Conservation (phyloP, 1,284 basidiomycete genomes). For the Pulveroboletus sp. region DNA sequence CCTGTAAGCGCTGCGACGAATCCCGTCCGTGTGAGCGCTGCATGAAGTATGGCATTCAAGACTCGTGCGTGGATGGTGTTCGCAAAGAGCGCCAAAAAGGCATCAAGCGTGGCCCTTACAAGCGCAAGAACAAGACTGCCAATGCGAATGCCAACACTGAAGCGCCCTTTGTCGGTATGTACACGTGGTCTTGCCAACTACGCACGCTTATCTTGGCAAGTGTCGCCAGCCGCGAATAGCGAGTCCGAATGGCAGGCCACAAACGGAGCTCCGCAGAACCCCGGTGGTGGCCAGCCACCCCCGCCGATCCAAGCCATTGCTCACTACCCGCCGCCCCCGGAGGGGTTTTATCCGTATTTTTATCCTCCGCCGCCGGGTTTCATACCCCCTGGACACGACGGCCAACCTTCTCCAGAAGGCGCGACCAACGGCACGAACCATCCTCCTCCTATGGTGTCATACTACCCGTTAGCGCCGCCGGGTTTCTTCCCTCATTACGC, state of each 20-base stretch:
- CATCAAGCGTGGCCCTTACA: conserved; percentile 85
- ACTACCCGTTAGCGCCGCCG: conserved; percentile 44
- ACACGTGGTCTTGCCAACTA: conserved; percentile 10
- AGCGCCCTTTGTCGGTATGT: conserved; percentile 24
- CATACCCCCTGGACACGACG: conserved; percentile 44
- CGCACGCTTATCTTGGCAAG: conserved; percentile 20
- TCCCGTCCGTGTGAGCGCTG: conserved; percentile 79
- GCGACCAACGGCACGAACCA: conserved; percentile 43
- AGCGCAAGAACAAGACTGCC: conserved; percentile 62
- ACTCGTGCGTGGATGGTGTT: conserved; percentile 70
- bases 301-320: conserved; percentile 42
- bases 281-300: conserved; percentile 36
- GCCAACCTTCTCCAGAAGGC: conserved; percentile 44
- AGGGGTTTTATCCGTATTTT: conserved; percentile 59
- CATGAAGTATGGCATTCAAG: conserved; percentile 74
- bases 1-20: conserved; percentile 86
- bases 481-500: conserved; percentile 39
- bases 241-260: conserved; percentile 40
- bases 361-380: conserved; percentile 47
- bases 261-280: conserved; percentile 29
- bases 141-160: conserved; percentile 23
- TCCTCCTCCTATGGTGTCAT: conserved; percentile 44
- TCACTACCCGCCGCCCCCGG: conserved; percentile 42
- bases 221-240: conserved; percentile 15
- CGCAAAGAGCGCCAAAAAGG: conserved; percentile 85